Conservation (phyloP, 2,329 filamentous ascomycete genomes). For the Hymenoscyphus albidus region DNA sequence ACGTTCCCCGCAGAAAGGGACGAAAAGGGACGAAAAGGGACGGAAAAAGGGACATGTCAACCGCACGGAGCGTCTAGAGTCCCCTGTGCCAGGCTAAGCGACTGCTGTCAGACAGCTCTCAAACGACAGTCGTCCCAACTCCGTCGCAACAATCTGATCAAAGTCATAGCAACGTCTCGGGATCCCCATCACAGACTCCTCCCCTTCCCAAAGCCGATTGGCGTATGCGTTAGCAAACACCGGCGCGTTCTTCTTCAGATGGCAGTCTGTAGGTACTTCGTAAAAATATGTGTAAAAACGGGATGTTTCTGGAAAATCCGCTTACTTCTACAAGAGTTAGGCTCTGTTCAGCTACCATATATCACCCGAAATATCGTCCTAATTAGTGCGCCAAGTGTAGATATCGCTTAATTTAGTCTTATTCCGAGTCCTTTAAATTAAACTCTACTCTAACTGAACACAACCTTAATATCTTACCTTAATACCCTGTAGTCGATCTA, state of each 20-base stretch:
- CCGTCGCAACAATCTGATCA: slow-evolving; percentile 23
- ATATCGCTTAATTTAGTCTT: too few species aligned
- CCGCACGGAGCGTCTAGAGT: slow-evolving; percentile 22
- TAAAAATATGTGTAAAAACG: background rate
- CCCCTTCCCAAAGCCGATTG: background rate
- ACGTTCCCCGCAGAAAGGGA: background rate
- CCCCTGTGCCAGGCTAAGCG: slow-evolving; percentile 19
- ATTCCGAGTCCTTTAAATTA: too few species aligned
- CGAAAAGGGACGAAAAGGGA: background rate
- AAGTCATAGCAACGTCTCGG: slow-evolving; percentile 25
- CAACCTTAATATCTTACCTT: too few species aligned
- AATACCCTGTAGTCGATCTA: too few species aligned
- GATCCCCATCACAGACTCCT: slow-evolving; percentile 1
- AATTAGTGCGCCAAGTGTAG: too few species aligned
- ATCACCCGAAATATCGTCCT: too few species aligned
- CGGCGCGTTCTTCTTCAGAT: slow-evolving; percentile 7
- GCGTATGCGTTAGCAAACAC: background rate
- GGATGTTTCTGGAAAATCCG: background rate
- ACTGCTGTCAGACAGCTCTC: slow-evolving; percentile 25
- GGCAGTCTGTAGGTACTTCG: background rate
- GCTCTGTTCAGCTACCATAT: too few species aligned
- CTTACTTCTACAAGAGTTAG: background rate
- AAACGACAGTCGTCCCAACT: slow-evolving; percentile 30
- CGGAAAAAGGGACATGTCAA: background rate
- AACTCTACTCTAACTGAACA: too few species aligned